Base-by-base conservation (phyloP, 177 flowering plant genomes). In the Vitis hybrid region DNA sequence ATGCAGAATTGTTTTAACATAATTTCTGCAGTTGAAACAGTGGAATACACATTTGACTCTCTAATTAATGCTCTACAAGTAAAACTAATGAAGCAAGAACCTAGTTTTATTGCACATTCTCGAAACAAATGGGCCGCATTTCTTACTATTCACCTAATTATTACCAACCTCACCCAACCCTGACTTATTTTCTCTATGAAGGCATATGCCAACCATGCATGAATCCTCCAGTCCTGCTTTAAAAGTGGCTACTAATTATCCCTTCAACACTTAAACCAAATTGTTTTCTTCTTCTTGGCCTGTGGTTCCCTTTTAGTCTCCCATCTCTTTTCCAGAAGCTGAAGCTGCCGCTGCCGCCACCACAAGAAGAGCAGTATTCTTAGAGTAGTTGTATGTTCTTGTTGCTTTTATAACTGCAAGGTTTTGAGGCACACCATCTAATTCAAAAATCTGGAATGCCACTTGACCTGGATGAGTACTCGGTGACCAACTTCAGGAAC, bases 401-500 rank as follows among this genome's bases (percentile, higher is more conserved):
- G 68, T 57, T 54, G 48, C 54, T 73, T 67, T 32, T 65, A 45
- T 40, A 40, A 54, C 56, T 50, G 18, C 1, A 45, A 56, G 63
- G 52, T 34, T 69, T 34, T 26, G 52, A 30, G 48, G 75, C 72
- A 64, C 76, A 68, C 59, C 77, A 74, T 54, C n/a, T n/a, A 55
- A 51, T 69, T 83, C 71, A 86, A 80, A 85, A 79, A 64, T 94
- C 96, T 52, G 94, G 80, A 1, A 90, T 78, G 78, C 95, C 87
- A 79, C 85, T 91, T 63, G 97, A 91, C 72, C 99, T 85, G 57
- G 97, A 71, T 17, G 99, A 87, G 76, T 93, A 93, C 77, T 93
- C 98, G 0, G 91, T 72, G 8, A 95, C 97, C 79, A 93, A 79
- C 87, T 84, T 93, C n/a, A 84, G 72, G 74, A 95, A 95, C 96